Percentiles rank a stretch among this genome's conserved stretches.
These are phyloP conservation scores for Vickermania spadyakhi DNA, from an alignment of 208 protist genomes.

Conservation along the genomic window DNA sequence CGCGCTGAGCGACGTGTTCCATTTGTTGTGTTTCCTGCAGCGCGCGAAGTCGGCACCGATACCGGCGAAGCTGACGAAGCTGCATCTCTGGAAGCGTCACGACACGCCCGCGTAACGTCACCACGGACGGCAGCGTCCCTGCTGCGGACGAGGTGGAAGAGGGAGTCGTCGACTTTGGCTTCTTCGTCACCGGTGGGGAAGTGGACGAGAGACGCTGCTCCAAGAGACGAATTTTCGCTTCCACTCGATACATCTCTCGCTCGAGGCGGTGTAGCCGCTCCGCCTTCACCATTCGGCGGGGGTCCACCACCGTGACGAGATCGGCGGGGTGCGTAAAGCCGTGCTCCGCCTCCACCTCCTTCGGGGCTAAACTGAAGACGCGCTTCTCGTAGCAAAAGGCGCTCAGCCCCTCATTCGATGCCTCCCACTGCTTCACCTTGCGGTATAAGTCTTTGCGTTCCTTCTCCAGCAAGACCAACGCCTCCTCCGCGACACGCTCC, in stretches of 20 bases:
- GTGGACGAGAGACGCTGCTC: background rate
- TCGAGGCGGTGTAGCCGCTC: background rate
- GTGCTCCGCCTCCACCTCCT: background rate
- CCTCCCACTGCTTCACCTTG: background rate
- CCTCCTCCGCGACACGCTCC: background rate
- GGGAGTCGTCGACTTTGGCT: background rate
- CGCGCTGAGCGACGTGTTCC: too few species aligned
- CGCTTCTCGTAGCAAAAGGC: background rate
- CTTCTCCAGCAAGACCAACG: background rate
- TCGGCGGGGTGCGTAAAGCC: background rate
- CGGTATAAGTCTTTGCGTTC: background rate
- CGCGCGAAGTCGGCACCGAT: background rate
- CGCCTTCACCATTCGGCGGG: background rate
- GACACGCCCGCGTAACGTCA: background rate
- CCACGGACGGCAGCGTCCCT: too few species aligned
- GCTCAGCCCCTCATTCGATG: background rate
- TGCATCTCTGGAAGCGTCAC: background rate
- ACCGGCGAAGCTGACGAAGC: too few species aligned
- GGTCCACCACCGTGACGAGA: background rate
- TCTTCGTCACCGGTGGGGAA: background rate
- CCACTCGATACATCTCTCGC: background rate
- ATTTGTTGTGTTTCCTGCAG: background rate
- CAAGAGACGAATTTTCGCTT: background rate
- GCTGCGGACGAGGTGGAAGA: background rate
- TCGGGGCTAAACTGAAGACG: background rate